Conservation (phyloP, 2,329 filamentous ascomycete species). For the Lomentospora prolificans region DNA sequence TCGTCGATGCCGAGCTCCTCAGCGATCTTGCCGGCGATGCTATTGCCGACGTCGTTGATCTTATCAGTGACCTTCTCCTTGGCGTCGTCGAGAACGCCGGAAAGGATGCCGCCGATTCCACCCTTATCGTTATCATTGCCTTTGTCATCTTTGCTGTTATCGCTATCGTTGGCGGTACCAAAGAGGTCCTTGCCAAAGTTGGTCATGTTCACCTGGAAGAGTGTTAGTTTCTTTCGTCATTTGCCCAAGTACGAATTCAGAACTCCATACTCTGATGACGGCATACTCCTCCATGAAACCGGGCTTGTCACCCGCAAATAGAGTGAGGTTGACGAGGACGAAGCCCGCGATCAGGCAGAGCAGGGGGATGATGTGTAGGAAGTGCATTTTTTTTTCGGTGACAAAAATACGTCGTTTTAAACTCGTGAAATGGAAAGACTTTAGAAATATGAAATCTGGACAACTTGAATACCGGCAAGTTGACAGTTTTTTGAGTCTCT, state of each 20-base stretch:
- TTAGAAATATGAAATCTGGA: not conserved
- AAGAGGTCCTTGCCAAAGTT: constrained; percentile 26
- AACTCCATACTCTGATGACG: constrained; percentile 24
- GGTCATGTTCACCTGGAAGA: constrained; percentile 26
- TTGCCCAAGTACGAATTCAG: not conserved
- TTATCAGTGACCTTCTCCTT: constrained; percentile 10
- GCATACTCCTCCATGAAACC: constrained; percentile 35
- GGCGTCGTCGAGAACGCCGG: constrained; percentile 15
- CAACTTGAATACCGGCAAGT: not conserved
- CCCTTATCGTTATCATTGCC: constrained; percentile 16
- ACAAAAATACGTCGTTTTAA: not conserved
- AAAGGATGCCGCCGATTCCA: constrained; percentile 17
- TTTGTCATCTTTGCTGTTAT: constrained; percentile 12
- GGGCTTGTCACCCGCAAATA: constrained; percentile 29
- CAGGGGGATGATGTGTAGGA: constrained; percentile 19
- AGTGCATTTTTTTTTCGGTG: not conserved
- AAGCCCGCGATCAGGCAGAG: constrained; percentile 27
- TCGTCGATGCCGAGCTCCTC: constrained; percentile 35
- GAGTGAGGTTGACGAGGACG: constrained; percentile 27
- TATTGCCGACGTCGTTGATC: constrained; percentile 26
- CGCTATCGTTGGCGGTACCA: constrained; percentile 12
- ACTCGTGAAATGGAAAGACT: not conserved
- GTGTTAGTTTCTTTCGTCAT: not conserved
- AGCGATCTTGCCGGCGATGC: constrained; percentile 29
- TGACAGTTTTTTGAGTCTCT: not conserved